phyloP scores from a whole-genome alignment of 164 flowering plant species.

The Magnolia kwangsiensis region DNA sequence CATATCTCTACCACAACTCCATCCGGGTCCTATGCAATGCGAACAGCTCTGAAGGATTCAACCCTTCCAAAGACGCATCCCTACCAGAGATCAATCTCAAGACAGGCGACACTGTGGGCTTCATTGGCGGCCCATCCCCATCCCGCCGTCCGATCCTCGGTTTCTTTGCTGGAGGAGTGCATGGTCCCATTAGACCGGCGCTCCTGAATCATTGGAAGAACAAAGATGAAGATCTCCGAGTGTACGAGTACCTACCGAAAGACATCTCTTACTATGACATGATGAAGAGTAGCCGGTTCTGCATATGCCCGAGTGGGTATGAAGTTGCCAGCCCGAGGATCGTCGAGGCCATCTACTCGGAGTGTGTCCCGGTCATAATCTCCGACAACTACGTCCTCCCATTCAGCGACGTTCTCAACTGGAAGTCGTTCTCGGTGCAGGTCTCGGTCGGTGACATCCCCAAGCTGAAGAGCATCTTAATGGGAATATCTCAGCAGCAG shows the following conservation, averaged over 20 bases:
- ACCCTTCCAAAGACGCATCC: slow-evolving; percentile 32
- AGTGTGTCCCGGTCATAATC: slow-evolving; percentile 16
- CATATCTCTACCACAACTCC: slow-evolving; percentile 28
- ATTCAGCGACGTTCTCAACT: slow-evolving; percentile 19
- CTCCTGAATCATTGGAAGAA: slow-evolving; percentile 35
- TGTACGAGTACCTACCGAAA: slow-evolving; percentile 13
- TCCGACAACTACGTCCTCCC: slow-evolving; percentile 13
- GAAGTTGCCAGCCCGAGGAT: slow-evolving; percentile 21
- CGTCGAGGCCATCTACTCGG: slow-evolving; percentile 18
- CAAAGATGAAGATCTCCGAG: slow-evolving; percentile 24
- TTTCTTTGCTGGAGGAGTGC: slow-evolving; percentile 41
- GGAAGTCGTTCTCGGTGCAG: slow-evolving; percentile 14
- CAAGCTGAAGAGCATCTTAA: slow-evolving; percentile 14
- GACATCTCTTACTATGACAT: slow-evolving; percentile 11
- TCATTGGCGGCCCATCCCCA: slow-evolving; percentile 31
- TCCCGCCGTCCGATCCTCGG: slow-evolving; percentile 29
- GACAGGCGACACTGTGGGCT: not conserved
- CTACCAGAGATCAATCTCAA: slow-evolving; percentile 35
- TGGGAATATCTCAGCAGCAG: slow-evolving; percentile 13
- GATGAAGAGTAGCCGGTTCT: slow-evolving; percentile 18
- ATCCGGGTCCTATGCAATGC: slow-evolving; percentile 42
- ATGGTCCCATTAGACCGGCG: slow-evolving; percentile 32
- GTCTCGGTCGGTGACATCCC: slow-evolving; percentile 12
- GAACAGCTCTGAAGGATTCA: slow-evolving; percentile 31
- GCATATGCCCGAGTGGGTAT: slow-evolving; percentile 19